A percentile compares a stretch with the other conserved stretches of the same genome.
Conservation (phyloP, 768 basidiomycete genomes). For the Pilatotrama ljubarskyi region DNA sequence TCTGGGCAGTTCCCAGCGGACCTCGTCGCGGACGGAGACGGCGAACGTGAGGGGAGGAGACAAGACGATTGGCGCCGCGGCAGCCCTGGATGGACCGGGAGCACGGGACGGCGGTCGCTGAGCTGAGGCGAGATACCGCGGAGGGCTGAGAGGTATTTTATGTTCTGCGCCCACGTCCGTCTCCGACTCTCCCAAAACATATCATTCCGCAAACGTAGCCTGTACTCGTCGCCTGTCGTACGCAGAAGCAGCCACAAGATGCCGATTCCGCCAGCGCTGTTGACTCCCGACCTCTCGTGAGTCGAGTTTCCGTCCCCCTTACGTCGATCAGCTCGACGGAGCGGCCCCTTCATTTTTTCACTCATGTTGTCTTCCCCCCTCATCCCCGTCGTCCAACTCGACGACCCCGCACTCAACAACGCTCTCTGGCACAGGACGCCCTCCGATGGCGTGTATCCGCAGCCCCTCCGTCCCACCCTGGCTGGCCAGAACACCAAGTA, state of each 20-base stretch:
- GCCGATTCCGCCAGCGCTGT: constrained; percentile 29
- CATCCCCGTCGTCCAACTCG: constrained; percentile 6
- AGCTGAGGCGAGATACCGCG: neutral
- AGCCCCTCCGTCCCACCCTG: constrained; percentile 23
- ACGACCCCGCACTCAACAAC: neutral
- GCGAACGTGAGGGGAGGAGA: constrained; percentile 9
- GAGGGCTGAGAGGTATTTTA: constrained; percentile 1
- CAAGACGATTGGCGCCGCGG: constrained; percentile 15
- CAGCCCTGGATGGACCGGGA: neutral
- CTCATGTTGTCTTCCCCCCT: constrained; percentile 15
- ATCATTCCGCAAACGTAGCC: neutral
- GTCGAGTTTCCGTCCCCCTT: constrained; percentile 9
- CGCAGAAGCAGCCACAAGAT: constrained; percentile 15
- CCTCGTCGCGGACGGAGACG: neutral
- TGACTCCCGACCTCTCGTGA: constrained; percentile 30
- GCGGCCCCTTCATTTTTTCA: neutral
- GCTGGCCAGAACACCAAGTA: constrained; percentile 11
- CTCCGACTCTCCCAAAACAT: neutral
- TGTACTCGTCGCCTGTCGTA: neutral
- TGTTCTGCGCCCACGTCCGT: constrained; percentile 20
- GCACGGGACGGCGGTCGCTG: neutral
- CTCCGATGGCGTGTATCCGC: constrained; percentile 23
- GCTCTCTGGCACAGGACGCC: constrained; percentile 19
- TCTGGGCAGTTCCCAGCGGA: constrained; percentile 1
- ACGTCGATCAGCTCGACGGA: neutral